Evolutionary conservation across 2,329 filamentous ascomycete species (phyloP), one percentile per base, ranked within the genome.

Genomic region (Trichoderma sp.): DNA sequence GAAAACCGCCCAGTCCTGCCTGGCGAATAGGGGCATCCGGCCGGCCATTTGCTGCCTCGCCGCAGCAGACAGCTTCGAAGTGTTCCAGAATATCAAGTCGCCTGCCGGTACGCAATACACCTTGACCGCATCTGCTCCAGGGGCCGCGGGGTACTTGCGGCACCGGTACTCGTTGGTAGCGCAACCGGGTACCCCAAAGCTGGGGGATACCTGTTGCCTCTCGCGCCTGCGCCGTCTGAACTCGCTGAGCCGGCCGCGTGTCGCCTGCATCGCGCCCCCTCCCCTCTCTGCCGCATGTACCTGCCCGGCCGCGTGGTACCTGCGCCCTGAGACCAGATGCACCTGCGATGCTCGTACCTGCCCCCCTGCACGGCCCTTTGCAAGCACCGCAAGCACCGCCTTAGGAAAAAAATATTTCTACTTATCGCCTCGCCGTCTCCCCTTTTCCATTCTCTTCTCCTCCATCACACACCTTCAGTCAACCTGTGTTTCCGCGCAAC

Each of bases 401-500:
- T 43, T 30, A 49, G 46, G 70, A 76, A 80, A 81, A 81, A 82
- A 82, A 78, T 81, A 81, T 81, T 81, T 81, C 76, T 43, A 81
- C 75, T 77, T 61, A 76, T 76, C 75, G 73, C 72, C 73, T 73
- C 60, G 56, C 24, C 73, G 71, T 68, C 74, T 75, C 73, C 74
- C 75, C 74, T 72, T 76, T 74, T 76, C 75, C 74, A 74, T 75
- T 76, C 76, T 73, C 75, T 76, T 73, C 75, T 76, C 76, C 76
- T 73, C 79, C 61, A 81, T 81, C 80, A 83, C 81, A 83, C 77
- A 78, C 76, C 75, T 76, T 76, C 78, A 81, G 79, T 76, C 77
- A 81, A 75, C 75, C 77, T 81, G 80, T 82, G 80, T 82, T 78
- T 81, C 80, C 80, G 80, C 80, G 79, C 80, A 82, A 82, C 80